Evolutionary conservation across 805 yeast genomes (phyloP).

Genomic region (Cyberlindnera nakhonratchasimensis): DNA sequence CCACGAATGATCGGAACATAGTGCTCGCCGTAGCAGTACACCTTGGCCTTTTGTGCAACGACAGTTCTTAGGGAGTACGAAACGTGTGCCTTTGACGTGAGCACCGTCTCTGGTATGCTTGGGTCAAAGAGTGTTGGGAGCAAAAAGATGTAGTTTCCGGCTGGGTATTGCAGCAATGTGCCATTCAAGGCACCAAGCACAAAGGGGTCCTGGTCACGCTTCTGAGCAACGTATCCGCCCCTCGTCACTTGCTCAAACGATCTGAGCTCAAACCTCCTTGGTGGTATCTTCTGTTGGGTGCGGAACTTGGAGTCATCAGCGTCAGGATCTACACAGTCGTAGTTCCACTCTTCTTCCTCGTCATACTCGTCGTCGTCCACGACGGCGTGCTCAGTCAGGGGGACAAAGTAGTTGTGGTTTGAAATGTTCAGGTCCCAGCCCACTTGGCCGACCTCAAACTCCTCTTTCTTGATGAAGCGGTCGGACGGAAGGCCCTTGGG

Average conservation of each 20-base stretch:
- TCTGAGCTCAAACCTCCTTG: conserved; percentile 12
- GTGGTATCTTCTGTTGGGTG: conserved; percentile 16
- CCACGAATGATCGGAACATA: conserved; percentile 36
- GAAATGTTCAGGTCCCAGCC: conserved; percentile 43
- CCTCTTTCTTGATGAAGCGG: conserved; percentile 41
- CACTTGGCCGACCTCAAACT: conserved; percentile 44
- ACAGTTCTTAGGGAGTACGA: conserved; percentile 40
- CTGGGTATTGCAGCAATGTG: conserved; percentile 32
- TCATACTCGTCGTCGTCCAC: too few species aligned
- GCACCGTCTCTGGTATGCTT: conserved; percentile 58
- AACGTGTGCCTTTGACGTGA: conserved; percentile 46
- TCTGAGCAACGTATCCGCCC: conserved; percentile 16
- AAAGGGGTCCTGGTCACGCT: conserved; percentile 17
- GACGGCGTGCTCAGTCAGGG: conserved; percentile 22
- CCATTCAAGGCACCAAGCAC: conserved; percentile 16
- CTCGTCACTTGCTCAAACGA: conserved; percentile 17
- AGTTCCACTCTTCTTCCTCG: conserved; percentile 17
- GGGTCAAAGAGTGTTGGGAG: conserved; percentile 61
- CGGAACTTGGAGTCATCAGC: conserved; percentile 10
- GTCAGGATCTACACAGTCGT: conserved; percentile 8
- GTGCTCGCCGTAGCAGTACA: conserved; percentile 33
- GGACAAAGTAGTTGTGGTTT: conserved; percentile 43
- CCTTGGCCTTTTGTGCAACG: conserved; percentile 27
- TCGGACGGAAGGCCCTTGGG: conserved; percentile 50
- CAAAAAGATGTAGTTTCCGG: conserved; percentile 70